These are phyloP conservation scores for Pestalotiopsis sp. DNA, from an alignment of 2,329 filamentous ascomycete species.

Conservation along the genomic window DNA sequence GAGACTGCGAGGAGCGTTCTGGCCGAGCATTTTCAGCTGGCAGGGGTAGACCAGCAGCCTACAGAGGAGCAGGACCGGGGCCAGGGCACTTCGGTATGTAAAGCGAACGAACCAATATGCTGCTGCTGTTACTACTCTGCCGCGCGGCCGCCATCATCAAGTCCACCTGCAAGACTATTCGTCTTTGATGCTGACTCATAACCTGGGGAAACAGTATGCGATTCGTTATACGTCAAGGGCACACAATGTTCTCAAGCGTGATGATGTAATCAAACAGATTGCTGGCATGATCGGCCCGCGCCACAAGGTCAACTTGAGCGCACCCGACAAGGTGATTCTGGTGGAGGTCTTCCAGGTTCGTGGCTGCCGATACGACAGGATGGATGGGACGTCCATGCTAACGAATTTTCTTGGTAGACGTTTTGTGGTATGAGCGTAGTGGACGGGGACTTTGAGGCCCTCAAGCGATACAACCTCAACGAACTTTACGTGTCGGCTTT, in stretches of 20 bases:
- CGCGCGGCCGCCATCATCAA: neutral
- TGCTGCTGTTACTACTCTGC: neutral
- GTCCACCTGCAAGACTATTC: too few relatives aligned
- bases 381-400: neutral
- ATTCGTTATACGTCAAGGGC: constrained; percentile 79
- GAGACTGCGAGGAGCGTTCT: constrained; percentile 67
- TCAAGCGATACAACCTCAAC: constrained; percentile 78
- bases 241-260: constrained; percentile 68
- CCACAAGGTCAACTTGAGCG: constrained; percentile 77
- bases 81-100: constrained; percentile 45
- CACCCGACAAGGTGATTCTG: constrained; percentile 77
- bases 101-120: neutral
- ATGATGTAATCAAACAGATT: constrained; percentile 71
- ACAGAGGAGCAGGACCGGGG: constrained; percentile 18
- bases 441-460: constrained; percentile 69
- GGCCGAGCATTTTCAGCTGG: constrained; percentile 61
- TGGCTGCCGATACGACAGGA: neutral
- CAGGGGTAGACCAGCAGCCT: constrained; percentile 21
- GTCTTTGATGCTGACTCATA: neutral
- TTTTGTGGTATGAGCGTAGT: constrained; percentile 81
- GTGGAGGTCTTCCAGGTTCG: constrained; percentile 80
- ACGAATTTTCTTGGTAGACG: constrained; percentile 52
- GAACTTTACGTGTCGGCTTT: constrained; percentile 62
- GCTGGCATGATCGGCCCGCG: constrained; percentile 65
- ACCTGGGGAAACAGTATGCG: constrained; percentile 65